Base-by-base conservation (phyloP, 148 eudicot species). In the Nyssa sinensis region DNA sequence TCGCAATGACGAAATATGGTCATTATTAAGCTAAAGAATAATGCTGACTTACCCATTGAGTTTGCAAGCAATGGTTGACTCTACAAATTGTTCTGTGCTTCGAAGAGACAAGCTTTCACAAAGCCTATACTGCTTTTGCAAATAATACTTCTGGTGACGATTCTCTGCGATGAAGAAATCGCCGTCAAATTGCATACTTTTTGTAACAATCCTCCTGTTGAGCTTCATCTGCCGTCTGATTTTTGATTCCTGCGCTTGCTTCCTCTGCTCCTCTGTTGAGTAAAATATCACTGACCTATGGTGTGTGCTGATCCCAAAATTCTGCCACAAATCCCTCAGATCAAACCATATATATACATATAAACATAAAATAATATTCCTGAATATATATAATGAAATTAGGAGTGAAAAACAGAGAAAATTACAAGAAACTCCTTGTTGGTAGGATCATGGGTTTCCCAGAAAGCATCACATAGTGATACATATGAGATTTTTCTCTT, bases 201-300 rank as follows among this genome's bases (percentile, higher is more conserved):
- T 82, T 23, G 81, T 82, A 7, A 78, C 79, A 29, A 82, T 82
- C 67, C 81, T 82, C 67, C 70, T 75, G 55, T 82, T 75, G 8
- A 82, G 76, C 76, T 24, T 74, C 81, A 78, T 82, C 77, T 78
- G 85, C 77, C 75, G 77, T 74, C 74, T 71, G 66, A 82, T 82
- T 74, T 82, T 82, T 67, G 85, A 82, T 66, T 82, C 29, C 49
- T 71, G 81, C 17, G 85, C 85, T 67, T 60, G 33, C 70, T 55
- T 78, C 69, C 66, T 78, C 60, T 81, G 81, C 55, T 78, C 81
- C 28, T 64, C 81, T 57, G 69, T 70, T 44, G 69, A 51, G 78
- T 82, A 71, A 70, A 49, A 78, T 2, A 82, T 69, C 47, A 66
- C 85, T 75, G 81, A 82, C 60, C 81, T 75, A 67, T 67, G 58